Base-by-base conservation (phyloP, 140 eudicot species). In the Stevia rebaudiana region DNA sequence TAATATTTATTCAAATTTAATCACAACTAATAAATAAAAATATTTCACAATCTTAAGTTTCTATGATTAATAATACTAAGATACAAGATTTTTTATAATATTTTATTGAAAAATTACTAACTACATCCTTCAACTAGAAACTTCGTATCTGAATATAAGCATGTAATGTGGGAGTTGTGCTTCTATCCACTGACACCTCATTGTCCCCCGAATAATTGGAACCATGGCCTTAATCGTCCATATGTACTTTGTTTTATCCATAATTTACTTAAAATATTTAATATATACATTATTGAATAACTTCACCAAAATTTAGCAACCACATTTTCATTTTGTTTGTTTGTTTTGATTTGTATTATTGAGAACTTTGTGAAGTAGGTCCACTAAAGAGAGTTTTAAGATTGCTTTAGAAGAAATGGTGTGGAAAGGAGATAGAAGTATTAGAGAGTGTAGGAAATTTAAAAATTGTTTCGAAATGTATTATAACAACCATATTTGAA, bases 321-420 rank as follows among this genome's bases (percentile, higher is more conserved):
- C 69, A 43, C 43, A 43, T 63, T 11, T 44, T 44, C 25, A 6
- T 11, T 8, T 30, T 47, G n/a, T 40, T 64, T 16, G 42, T 48
- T 10, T 5, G 7, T 55, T 41, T 1, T 21, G 8, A 50, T 19
- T 50, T 50, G 31, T 21, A 19, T 50, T 9, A 47, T 46, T 4
- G 24, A 46, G 39, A 31, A 58, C 41, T 47, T 15, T 31, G 44
- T 70, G 16, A 48, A 2, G 60, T 48, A 49, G 69, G 41, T 16
- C 72, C 53, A 5, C 17, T 47, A 46, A 61, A 70, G 46, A 28
- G 75, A 28, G n/a, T n/a, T n/a, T n/a, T n/a, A n/a, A n/a, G n/a
- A n/a, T n/a, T n/a, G n/a, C n/a, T n/a, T n/a, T n/a, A n/a, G n/a
- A n/a, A n/a, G n/a, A n/a, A n/a, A n/a, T n/a, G n/a, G n/a, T n/a